phyloP scores from a whole-genome alignment of 164 flowering plant genomes.

The Warburgia ugandensis region DNA sequence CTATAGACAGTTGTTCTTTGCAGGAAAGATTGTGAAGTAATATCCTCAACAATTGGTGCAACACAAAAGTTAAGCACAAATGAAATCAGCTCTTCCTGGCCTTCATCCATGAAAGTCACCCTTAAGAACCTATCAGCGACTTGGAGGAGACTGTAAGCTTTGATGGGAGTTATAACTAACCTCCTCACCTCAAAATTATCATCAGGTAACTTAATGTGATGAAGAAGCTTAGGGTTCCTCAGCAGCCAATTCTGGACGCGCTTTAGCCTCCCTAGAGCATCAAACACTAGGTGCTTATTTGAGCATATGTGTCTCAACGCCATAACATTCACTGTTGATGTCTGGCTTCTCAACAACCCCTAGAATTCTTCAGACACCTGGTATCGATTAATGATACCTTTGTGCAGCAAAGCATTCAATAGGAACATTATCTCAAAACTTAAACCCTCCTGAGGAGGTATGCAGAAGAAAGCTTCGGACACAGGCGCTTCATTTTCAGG shows the following conservation, averaged over 20 bases:
- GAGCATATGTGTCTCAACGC: slow-evolving; percentile 65
- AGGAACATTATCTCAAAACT: slow-evolving; percentile 57
- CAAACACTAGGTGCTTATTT: slow-evolving; percentile 47
- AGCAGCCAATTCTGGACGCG: slow-evolving; percentile 60
- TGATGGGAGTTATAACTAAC: slow-evolving; percentile 77
- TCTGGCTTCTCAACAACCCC: slow-evolving; percentile 43
- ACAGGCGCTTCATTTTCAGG: slow-evolving; percentile 45
- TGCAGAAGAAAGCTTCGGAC: slow-evolving; percentile 52
- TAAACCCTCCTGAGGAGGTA: slow-evolving; percentile 37
- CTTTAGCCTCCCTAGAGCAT: slow-evolving; percentile 46
- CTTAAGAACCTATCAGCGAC: slow-evolving; percentile 79
- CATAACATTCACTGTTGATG: slow-evolving; percentile 45
- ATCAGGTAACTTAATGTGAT: slow-evolving; percentile 25
- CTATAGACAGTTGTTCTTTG: slow-evolving; percentile 60
- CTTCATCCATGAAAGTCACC: slow-evolving; percentile 98
- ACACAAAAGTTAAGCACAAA: slow-evolving; percentile 42
- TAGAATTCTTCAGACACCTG: slow-evolving; percentile 60
- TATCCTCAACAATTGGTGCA: slow-evolving; percentile 58
- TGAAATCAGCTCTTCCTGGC: slow-evolving; percentile 51
- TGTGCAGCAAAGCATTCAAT: slow-evolving; percentile 75
- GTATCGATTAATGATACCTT: slow-evolving; percentile 64
- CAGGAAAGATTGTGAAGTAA: slow-evolving; percentile 31
- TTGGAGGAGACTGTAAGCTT: slow-evolving; percentile 87
- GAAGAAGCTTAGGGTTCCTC: slow-evolving; percentile 53
- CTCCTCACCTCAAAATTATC: slow-evolving; percentile 69